Evolutionary conservation across 2,329 filamentous ascomycete genomes (phyloP), one percentile per base, ranked within the genome.

Genomic region (Calonectria montana): DNA sequence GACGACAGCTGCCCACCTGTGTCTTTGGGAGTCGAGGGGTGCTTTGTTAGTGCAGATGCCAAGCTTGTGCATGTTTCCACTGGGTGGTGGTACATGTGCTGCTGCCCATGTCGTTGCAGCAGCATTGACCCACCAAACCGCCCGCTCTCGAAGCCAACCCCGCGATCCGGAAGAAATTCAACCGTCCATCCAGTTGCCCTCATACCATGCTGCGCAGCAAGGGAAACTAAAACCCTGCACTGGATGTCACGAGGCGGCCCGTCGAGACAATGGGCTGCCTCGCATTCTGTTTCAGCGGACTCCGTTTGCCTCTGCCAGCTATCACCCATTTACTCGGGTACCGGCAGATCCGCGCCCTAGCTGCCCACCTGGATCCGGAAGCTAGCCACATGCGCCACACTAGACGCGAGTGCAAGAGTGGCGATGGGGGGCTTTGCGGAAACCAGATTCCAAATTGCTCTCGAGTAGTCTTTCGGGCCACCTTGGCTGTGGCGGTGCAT

Each of bases 351-450:
- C 68, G 63, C 37, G 55, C 29, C 13, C 55, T 48, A 37, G 31
- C 67, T 25, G 57, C 47, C 50, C 53, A 39, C 29, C 53, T 57
- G 39, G 53, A 59, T 59, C 53, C 48, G 47, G 21, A 43, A 37
- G 59, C 43, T 37, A 47, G 25, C 16, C 35, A 39, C 39, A 63
- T 71, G 69, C 69, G 69, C 69, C 69, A 71, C 64, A 71, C 63
- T 41, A 10, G 64, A 63, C 69, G 69, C 69, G 64, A 67, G 39
- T 57, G 57, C 57, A 18, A 47, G 47, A 41, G 61, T 59, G 67
- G 67, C 48, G 27, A 59, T 61, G 61, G 23, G 37, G 35, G 57
- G 53, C 53, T 39, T 59, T 59, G 53, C 31, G 13, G 13, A 21
- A 21, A 21, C 31, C 31, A 9, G 23, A 62, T 62, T 62, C 57